Base-by-base conservation (phyloP, 768 basidiomycete species). In the Russula sp. region DNA sequence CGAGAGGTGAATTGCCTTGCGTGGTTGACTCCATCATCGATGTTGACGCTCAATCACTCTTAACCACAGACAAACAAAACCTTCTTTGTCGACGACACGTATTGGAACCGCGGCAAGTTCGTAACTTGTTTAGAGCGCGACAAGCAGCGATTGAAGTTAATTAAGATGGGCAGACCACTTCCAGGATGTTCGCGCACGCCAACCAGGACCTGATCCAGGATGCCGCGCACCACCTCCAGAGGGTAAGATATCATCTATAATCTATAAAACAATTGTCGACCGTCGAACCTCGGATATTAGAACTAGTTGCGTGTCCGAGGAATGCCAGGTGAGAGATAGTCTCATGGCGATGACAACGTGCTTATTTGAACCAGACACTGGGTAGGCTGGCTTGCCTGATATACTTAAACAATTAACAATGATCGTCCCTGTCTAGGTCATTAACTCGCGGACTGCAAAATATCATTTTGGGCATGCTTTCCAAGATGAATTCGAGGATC, bases 101-200 rank as follows among this genome's bases (percentile, higher is more conserved):
- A 84, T 66, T 90, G 88, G 88, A 84, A 87, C 72, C 82, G 87
- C 61, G 88, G 87, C 76, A 85, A 81, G 85, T 87, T 65, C 60
- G 84, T 74, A 42, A 24, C 5, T 20, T 42, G 24, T 30, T 50
- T 40, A n/a, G 24, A 51, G 30, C 59, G 18, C 16, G 11, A 26
- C 20, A 34, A 8, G 38, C 40, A 59, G 42, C 24, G 61, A 50
- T 51, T 66, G 46, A 58, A 46, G 26, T 40, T 16, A 34, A 64
- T 13, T 61, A 16, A 87, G 87, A 70, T 90, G 87, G 87, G 76
- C 75, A 36, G 86, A 89, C 69, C 80, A 88, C 69, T 90, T 90
- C 70, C 74, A 83, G 68, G 79, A 82, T 63, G 76, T 87, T 16
- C 76, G 78, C 10, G 56, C 69, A 11, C 76, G 76, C 14, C 81